These are phyloP conservation scores for Leishmania tarentolae DNA, from an alignment of 208 protist genomes.

Conservation along the genomic window DNA sequence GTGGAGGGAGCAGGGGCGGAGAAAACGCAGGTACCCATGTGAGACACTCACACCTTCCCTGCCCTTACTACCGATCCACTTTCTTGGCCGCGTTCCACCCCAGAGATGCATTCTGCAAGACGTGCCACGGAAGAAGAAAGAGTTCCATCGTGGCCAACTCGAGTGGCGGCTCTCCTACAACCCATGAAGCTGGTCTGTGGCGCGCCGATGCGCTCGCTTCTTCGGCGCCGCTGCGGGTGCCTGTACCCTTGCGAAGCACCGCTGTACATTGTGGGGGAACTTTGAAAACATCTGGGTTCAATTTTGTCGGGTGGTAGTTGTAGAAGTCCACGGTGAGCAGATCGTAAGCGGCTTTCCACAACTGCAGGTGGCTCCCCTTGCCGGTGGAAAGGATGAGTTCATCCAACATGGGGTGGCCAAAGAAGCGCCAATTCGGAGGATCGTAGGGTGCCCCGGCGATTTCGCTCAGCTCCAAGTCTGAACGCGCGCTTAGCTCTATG, in stretches of 20 bases:
- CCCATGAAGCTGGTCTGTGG: background rate
- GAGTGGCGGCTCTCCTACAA: slow-evolving; percentile 2
- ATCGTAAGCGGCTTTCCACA: slow-evolving; percentile 30
- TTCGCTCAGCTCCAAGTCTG: slow-evolving; percentile 36
- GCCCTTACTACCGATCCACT: background rate
- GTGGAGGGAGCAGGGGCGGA: background rate
- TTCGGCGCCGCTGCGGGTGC: background rate
- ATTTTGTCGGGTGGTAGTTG: slow-evolving; percentile 56
- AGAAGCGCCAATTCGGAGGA: slow-evolving; percentile 73
- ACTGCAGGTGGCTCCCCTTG: slow-evolving; percentile 19
- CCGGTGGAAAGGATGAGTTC: slow-evolving; percentile 39
- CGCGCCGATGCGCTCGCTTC: slow-evolving; percentile 1
- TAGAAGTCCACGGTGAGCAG: slow-evolving; percentile 76
- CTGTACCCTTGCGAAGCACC: slow-evolving; percentile 10
- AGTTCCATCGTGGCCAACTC: slow-evolving; percentile 19
- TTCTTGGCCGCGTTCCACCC: background rate
- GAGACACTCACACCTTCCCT: background rate
- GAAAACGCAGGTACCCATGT: background rate
- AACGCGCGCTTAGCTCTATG: slow-evolving; percentile 41
- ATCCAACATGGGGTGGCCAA: slow-evolving; percentile 72
- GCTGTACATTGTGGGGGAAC: slow-evolving; percentile 49
- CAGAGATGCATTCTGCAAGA: slow-evolving; percentile 19
- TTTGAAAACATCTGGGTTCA: slow-evolving; percentile 43
- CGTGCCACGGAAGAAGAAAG: slow-evolving; percentile 31
- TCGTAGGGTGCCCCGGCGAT: slow-evolving; percentile 40